Conservation (phyloP, 2,329 filamentous ascomycete species). For the Fusarium odoratissimum region DNA sequence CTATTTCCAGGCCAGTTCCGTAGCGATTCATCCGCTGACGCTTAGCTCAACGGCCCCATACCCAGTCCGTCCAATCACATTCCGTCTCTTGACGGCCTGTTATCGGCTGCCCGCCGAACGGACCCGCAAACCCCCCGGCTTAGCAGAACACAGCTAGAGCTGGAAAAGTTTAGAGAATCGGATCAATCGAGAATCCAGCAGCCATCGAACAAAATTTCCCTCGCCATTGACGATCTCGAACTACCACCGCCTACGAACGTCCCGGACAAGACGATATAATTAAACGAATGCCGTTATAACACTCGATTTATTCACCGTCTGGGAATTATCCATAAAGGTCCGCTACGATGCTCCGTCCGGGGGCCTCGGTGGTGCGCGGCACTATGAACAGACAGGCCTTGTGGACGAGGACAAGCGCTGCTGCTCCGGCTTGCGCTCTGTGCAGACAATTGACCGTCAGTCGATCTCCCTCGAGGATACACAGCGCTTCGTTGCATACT, state of each 20-base stretch:
- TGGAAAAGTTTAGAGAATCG: slow-evolving; percentile 47
- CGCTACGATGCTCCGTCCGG: slow-evolving; percentile 65
- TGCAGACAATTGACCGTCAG: slow-evolving; percentile 49
- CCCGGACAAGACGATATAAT: neutral
- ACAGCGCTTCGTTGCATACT: slow-evolving; percentile 55
- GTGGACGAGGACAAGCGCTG: slow-evolving; percentile 25
- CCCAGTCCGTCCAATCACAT: slow-evolving; percentile 17
- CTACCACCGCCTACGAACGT: slow-evolving; percentile 4
- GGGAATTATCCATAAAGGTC: slow-evolving; percentile 3
- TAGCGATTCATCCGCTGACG: slow-evolving; percentile 34
- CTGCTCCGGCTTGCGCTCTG: slow-evolving; percentile 46
- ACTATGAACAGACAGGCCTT: slow-evolving; percentile 48
- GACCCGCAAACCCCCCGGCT: slow-evolving; percentile 37
- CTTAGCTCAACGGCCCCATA: slow-evolving; percentile 21
- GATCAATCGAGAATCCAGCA: slow-evolving; percentile 32
- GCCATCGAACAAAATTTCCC: slow-evolving; percentile 39
- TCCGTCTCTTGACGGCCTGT: neutral
- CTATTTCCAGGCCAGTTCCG: slow-evolving; percentile 17
- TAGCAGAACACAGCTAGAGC: slow-evolving; percentile 38
- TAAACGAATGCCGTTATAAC: slow-evolving; percentile 30
- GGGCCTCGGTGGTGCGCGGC: slow-evolving; percentile 62
- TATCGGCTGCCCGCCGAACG: slow-evolving; percentile 33
- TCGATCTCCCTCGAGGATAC: slow-evolving; percentile 50
- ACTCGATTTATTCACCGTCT: neutral
- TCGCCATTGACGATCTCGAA: slow-evolving; percentile 19